These are phyloP conservation scores for Aspergillus ruber DNA, from an alignment of 2,329 filamentous ascomycete species.

Conservation along the genomic window DNA sequence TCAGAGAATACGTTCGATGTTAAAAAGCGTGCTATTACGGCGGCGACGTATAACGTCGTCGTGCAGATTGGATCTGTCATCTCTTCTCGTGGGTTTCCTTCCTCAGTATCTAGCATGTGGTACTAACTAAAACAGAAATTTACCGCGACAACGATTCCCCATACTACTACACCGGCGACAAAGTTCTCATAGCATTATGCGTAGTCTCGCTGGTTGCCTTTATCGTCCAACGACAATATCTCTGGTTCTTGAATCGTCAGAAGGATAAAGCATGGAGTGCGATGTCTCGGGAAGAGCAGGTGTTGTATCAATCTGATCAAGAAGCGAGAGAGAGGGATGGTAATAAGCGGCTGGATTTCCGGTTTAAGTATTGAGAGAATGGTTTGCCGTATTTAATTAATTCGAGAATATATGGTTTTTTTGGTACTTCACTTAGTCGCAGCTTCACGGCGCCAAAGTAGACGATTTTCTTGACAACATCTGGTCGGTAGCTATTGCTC, in stretches of 20 bases:
- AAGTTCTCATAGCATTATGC: slow-evolving; percentile 47
- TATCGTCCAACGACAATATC: slow-evolving; percentile 40
- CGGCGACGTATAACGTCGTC: slow-evolving; percentile 29
- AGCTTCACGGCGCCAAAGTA: background rate
- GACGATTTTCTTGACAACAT: background rate
- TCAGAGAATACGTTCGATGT: slow-evolving; percentile 25
- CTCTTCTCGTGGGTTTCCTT: slow-evolving; percentile 20
- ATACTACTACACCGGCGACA: slow-evolving; percentile 52
- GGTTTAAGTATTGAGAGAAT: slow-evolving; percentile 40
- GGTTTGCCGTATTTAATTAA: background rate
- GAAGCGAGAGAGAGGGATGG: slow-evolving; percentile 42
- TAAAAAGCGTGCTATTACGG: slow-evolving; percentile 23
- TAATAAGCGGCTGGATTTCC: slow-evolving; percentile 47
- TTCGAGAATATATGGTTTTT: background rate
- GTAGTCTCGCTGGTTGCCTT: slow-evolving; percentile 44
- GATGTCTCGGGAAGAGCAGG: slow-evolving; percentile 42
- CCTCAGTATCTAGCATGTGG: no score
- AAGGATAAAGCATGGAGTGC: slow-evolving; percentile 43
- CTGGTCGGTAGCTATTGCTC: no score
- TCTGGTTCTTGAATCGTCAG: slow-evolving; percentile 44
- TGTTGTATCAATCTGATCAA: slow-evolving; percentile 43
- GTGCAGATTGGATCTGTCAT: slow-evolving; percentile 26
- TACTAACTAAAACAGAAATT: slow-evolving; percentile 32
- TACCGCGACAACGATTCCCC: slow-evolving; percentile 46
- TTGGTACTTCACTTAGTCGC: no score